phyloP scores from a whole-genome alignment of 2,329 filamentous ascomycete genomes.

The Colletotrichum endophyticum region DNA sequence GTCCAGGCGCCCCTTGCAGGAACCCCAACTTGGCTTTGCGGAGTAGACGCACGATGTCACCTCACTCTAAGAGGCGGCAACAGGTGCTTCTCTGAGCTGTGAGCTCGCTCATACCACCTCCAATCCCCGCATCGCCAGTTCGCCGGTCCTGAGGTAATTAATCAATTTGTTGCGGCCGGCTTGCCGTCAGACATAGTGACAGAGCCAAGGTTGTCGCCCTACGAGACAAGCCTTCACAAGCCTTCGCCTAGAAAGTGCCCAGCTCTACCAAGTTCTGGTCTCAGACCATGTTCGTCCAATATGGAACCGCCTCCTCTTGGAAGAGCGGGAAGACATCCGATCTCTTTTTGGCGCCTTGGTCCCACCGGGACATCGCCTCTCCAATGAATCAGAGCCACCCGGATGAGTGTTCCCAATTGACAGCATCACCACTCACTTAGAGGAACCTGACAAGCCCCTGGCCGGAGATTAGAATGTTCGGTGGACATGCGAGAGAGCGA shows the following conservation, averaged over 20 bases:
- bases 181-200: neutral
- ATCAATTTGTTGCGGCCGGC: neutral
- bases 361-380: neutral
- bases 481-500: neutral
- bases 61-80: neutral
- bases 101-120: neutral
- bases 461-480: neutral
- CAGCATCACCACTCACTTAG: neutral
- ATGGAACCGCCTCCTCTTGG: neutral
- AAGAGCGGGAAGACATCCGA: conserved; percentile 3
- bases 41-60: conserved; percentile 1
- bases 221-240: neutral
- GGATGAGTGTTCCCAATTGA: conserved; percentile 2
- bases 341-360: neutral
- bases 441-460: neutral
- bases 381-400: neutral
- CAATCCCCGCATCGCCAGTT: neutral
- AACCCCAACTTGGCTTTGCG: conserved; percentile 3
- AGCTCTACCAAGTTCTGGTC: neutral
- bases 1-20: neutral
- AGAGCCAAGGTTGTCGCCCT: neutral
- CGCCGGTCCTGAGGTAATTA: neutral
- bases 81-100: neutral
- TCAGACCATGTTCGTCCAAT: conserved; percentile 8
- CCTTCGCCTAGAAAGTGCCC: neutral